These are phyloP conservation scores for Allium fistulosum DNA, from an alignment of 106 monocot genomes.

Conservation along the genomic window DNA sequence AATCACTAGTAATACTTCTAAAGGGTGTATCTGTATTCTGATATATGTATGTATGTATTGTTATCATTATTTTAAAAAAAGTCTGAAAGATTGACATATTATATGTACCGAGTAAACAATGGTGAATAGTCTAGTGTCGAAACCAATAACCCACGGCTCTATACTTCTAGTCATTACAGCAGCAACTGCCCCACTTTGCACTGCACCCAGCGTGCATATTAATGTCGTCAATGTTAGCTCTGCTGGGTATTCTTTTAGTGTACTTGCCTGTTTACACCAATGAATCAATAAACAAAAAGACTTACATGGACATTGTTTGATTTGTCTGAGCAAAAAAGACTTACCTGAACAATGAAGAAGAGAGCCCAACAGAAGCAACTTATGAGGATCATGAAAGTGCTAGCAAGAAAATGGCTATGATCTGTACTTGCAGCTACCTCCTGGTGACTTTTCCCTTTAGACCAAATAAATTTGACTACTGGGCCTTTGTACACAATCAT, in stretches of 20 bases:
- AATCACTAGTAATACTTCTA: neutral
- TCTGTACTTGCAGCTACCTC: constrained; percentile 3
- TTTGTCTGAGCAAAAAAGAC: neutral
- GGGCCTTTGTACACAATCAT: constrained; percentile 76
- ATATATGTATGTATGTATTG: too few species aligned
- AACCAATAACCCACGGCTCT: constrained; percentile 55
- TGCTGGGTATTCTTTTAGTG: constrained; percentile 58
- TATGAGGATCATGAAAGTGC: constrained; percentile 38
- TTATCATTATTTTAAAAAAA: neutral
- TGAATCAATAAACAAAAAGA: neutral
- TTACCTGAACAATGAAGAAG: constrained; percentile 73
- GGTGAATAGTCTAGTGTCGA: constrained; percentile 43
- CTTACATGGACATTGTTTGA: neutral
- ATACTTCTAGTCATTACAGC: constrained; percentile 31
- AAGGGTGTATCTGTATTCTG: too few species aligned
- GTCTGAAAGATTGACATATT: neutral
- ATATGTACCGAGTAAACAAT: constrained; percentile 55
- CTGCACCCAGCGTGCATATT: constrained; percentile 60
- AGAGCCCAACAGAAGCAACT: constrained; percentile 56
- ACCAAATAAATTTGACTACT: constrained; percentile 32
- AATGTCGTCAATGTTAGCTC: constrained; percentile 53
- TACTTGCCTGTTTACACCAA: constrained; percentile 33
- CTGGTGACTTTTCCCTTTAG: constrained; percentile 10
- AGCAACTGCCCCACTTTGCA: constrained; percentile 30
- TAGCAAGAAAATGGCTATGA: constrained; percentile 33